Conservation (phyloP, 2,329 filamentous ascomycete species). For the Atkinsonella texensis region DNA sequence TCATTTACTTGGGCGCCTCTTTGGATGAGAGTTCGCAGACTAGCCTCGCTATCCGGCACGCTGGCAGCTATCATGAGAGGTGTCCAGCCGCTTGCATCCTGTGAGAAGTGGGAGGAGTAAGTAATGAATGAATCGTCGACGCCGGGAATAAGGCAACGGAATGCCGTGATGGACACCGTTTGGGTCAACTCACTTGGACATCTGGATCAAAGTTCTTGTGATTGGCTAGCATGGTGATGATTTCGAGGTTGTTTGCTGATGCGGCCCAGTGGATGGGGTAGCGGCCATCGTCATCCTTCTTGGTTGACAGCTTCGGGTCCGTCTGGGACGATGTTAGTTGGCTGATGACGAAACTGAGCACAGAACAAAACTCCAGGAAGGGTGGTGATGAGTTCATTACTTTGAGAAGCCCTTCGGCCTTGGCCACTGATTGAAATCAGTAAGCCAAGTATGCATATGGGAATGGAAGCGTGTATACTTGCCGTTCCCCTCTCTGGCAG, state of each 20-base stretch:
- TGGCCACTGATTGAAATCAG: conserved; percentile 4
- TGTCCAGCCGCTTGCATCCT: conserved; percentile 74
- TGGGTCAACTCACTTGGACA: conserved; percentile 43
- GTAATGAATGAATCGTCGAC: background rate
- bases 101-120: background rate
- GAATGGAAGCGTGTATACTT: conserved; percentile 16
- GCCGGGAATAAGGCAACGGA: no score
- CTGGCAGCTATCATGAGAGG: conserved; percentile 73
- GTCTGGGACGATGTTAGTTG: conserved; percentile 33
- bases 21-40: conserved; percentile 55
- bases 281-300: conserved; percentile 74
- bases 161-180: background rate
- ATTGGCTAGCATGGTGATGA: conserved; percentile 60
- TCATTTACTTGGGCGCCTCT: conserved; percentile 62
- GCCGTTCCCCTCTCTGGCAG: conserved; percentile 77
- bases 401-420: conserved; percentile 10
- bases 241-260: conserved; percentile 66
- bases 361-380: no score
- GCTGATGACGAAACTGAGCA: background rate
- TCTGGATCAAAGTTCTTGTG: conserved; percentile 71
- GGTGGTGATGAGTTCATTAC: conserved; percentile 4
- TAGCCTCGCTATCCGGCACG: conserved; percentile 56
- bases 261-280: conserved; percentile 90
- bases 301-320: conserved; percentile 63
- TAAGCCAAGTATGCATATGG: background rate